Percentiles rank a stretch among this genome's conserved stretches.
These are phyloP conservation scores for Calycina marina DNA, from an alignment of 2,329 filamentous ascomycete genomes.

Conservation along the genomic window DNA sequence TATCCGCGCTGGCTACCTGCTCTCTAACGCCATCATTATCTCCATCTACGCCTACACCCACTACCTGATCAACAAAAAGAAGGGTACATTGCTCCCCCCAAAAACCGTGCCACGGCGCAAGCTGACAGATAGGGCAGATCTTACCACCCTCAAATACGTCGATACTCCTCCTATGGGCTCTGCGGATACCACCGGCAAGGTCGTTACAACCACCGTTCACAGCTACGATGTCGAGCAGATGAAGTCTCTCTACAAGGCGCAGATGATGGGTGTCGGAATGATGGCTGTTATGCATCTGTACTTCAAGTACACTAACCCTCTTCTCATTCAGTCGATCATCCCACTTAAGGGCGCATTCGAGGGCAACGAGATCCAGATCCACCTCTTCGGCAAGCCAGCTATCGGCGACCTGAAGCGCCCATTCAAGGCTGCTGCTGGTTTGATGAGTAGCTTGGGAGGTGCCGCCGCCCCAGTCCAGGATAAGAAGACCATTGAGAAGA, in stretches of 20 bases:
- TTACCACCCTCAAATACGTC: constrained; percentile 97
- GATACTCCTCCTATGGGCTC: constrained; percentile 79
- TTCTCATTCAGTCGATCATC: constrained; percentile 97
- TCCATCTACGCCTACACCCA: constrained; percentile 76
- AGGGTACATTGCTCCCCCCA: constrained; percentile 46
- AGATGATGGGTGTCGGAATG: constrained; percentile 94
- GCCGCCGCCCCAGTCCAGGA: constrained; percentile 66
- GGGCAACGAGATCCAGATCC: constrained; percentile 91
- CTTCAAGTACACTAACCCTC: constrained; percentile 99
- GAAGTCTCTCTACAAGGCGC: constrained; percentile 70
- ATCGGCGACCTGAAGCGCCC: constrained; percentile 85
- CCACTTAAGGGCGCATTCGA: constrained; percentile 93
- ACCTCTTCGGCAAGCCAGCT: constrained; percentile 76
- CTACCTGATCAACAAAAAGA: constrained; percentile 83
- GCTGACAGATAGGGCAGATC: constrained; percentile 42
- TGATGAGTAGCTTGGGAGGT: constrained; percentile 67
- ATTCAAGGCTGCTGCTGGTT: constrained; percentile 74
- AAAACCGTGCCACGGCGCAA: neutral
- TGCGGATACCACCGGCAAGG: constrained; percentile 84
- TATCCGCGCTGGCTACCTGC: constrained; percentile 45
- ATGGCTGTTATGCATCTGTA: constrained; percentile 98
- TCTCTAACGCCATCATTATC: constrained; percentile 70
- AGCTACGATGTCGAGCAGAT: constrained; percentile 87
- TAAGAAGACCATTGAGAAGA: constrained; percentile 72
- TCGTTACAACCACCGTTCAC: constrained; percentile 90